Base-by-base conservation (phyloP, 306 rosid species). In the Betula pendula region DNA sequence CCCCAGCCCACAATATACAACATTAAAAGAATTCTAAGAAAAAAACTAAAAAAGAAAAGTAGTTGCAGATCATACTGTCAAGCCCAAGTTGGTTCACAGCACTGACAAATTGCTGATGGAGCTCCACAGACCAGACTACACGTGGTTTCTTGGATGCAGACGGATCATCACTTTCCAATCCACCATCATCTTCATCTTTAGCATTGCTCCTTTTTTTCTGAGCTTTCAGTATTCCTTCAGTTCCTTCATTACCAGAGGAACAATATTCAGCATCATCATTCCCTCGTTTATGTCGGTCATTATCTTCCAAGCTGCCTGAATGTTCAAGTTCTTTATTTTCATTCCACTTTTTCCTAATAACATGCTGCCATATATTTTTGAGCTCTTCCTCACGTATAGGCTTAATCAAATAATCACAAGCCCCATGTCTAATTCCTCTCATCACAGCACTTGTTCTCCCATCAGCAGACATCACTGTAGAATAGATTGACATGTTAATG, bases 401-500 rank as follows among this genome's bases (percentile, higher is more conserved):
- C 72, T 91, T 91, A 17, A 79, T 80, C 74, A 86, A 77, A 84
- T 83, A 89, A 77, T 89, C 90, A 51, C 94, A 86, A 38, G 94
- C 94, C 19, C 92, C 92, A 25, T 85, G 75, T 47, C 20, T 72
- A 31, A 89, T 27, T 48, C 91, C 82, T 78, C 63, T 79, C 90
- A 83, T 74, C 14, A 77, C 81, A 19, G 76, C 79, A 70, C 77
- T 81, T 58, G 73, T 67, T 67, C 81, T 66, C 33, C 77, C 83
- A 77, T 89, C 94, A 53, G 70, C 79, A 68, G 91, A 92, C 97
- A 90, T 88, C 95, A 92, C 97, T 92, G 74, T 77, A 77, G 1
- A 82, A 65, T 42, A 82, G 51, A 77, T 45, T 69, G 3, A 40
- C 63, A 70, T 35, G 38, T 84, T 66, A 78, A 68, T 40, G 50